Conservation (phyloP, 257 asterid species). For the Osmanthus fragrans region DNA sequence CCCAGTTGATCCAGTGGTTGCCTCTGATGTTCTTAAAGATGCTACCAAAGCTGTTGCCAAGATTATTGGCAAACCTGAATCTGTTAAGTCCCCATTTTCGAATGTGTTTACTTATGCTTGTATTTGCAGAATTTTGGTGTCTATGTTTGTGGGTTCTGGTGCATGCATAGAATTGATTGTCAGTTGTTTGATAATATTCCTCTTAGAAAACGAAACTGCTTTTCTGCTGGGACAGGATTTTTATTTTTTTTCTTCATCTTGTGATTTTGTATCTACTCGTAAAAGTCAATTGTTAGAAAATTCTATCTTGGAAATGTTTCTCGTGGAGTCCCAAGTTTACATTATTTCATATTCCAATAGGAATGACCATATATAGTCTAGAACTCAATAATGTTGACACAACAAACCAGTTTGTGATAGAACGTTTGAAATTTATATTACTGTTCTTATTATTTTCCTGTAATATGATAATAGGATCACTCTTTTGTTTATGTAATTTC, state of each 20-base stretch:
- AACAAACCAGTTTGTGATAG: not conserved
- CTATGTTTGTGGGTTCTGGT: not conserved
- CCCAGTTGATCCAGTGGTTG: constrained; percentile 89
- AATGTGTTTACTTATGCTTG: not conserved
- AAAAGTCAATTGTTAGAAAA: not conserved
- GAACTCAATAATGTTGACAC: not conserved
- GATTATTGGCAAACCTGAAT: constrained; percentile 89
- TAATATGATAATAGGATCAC: not conserved
- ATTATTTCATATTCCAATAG: not conserved
- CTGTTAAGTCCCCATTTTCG: constrained; percentile 40
- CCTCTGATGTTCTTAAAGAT: constrained; percentile 90
- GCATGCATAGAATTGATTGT: not conserved
- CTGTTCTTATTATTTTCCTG: not conserved
- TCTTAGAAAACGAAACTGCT: constrained; percentile 1
- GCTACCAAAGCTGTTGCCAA: constrained; percentile 95
- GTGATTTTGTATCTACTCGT: not conserved
- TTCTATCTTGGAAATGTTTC: not conserved
- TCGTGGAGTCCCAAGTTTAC: not conserved
- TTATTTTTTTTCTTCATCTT: not conserved
- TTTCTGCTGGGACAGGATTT: not conserved
- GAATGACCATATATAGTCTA: not conserved
- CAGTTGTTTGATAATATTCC: constrained; percentile 24
- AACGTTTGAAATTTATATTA: not conserved
- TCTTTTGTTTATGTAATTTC: constrained; percentile 4
- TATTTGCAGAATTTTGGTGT: not conserved